phyloP scores from a whole-genome alignment of 78 protist genomes.

The Dictyostelium capitatum region DNA sequence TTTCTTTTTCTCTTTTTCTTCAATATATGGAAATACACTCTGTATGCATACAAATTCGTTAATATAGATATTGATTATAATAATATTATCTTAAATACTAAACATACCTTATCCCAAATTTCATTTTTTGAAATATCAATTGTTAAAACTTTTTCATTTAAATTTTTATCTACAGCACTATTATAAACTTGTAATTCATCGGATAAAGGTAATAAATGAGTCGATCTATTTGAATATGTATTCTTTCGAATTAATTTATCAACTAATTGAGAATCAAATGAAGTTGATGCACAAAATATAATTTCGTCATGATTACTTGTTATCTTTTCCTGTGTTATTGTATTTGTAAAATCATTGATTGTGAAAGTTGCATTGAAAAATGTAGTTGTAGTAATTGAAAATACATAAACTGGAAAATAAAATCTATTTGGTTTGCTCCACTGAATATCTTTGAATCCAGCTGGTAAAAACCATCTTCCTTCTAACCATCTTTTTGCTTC shows the following conservation, averaged over 20 bases:
- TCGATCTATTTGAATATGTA: conserved; percentile 45
- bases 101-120: conserved; percentile 42
- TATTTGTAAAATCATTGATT: conserved; percentile 21
- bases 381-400: conserved; percentile 6
- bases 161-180: background rate
- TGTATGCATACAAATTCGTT: too few relatives aligned
- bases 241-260: conserved; percentile 30
- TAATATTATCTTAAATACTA: background rate
- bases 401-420: conserved; percentile 79
- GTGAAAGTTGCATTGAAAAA: conserved; percentile 23
- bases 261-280: conserved; percentile 36
- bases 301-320: conserved; percentile 46
- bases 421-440: conserved; percentile 62
- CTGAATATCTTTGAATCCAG: conserved; percentile 41
- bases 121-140: conserved; percentile 70
- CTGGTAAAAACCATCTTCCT: conserved; percentile 68
- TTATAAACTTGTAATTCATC: conserved; percentile 15
- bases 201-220: conserved; percentile 34
- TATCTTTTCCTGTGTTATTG: background rate
- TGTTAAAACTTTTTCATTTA: conserved; percentile 36
- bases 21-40: conserved; percentile 29
- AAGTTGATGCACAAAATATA: conserved; percentile 69
- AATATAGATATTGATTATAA: background rate
- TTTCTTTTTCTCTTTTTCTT: conserved; percentile 25
- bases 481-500: conserved; percentile 62